These are phyloP conservation scores for Nicotiana rustica DNA, from an alignment of 305 asterid species.

Conservation along the genomic window DNA sequence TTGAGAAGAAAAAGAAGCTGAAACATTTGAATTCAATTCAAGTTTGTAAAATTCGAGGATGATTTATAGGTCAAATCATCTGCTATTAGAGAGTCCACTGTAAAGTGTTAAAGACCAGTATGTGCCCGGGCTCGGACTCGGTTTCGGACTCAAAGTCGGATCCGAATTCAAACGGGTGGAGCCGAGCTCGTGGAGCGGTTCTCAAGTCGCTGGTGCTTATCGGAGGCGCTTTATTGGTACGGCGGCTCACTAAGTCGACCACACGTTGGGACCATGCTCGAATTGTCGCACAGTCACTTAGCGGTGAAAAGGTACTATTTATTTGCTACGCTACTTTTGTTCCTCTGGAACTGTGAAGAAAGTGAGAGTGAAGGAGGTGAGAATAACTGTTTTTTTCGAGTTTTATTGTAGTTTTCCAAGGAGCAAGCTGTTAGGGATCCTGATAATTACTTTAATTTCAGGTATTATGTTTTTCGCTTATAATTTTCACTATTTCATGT, in stretches of 20 bases:
- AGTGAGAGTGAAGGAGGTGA: background rate
- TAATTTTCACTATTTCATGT: background rate
- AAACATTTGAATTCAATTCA: background rate
- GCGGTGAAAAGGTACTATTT: slow-evolving; percentile 78
- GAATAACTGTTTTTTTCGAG: slow-evolving; percentile 2
- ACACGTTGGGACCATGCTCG: slow-evolving; percentile 99
- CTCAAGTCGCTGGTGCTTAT: slow-evolving; percentile 73
- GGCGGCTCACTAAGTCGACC: slow-evolving; percentile 94
- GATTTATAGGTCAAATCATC: slow-evolving; percentile 1
- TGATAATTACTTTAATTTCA: slow-evolving; percentile 92
- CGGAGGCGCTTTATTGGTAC: slow-evolving; percentile 89
- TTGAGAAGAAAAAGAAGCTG: background rate
- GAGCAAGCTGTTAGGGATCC: slow-evolving; percentile 98
- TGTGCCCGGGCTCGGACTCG: slow-evolving; percentile 67
- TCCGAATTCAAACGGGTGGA: slow-evolving; percentile 73
- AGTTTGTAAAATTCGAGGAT: background rate
- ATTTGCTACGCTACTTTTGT: background rate
- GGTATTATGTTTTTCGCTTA: slow-evolving; percentile 51
- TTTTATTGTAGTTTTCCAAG: slow-evolving; percentile 68
- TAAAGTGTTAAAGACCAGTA: slow-evolving; percentile 22
- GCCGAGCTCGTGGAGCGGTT: slow-evolving; percentile 76
- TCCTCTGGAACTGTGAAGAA: background rate
- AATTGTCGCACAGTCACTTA: slow-evolving; percentile 86
- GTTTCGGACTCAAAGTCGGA: slow-evolving; percentile 55
- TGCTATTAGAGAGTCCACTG: background rate